A percentile compares a stretch with the other conserved stretches of the same genome.
These are phyloP conservation scores for Tilletia indica DNA, from an alignment of 1,284 basidiomycete genomes.

Conservation along the genomic window DNA sequence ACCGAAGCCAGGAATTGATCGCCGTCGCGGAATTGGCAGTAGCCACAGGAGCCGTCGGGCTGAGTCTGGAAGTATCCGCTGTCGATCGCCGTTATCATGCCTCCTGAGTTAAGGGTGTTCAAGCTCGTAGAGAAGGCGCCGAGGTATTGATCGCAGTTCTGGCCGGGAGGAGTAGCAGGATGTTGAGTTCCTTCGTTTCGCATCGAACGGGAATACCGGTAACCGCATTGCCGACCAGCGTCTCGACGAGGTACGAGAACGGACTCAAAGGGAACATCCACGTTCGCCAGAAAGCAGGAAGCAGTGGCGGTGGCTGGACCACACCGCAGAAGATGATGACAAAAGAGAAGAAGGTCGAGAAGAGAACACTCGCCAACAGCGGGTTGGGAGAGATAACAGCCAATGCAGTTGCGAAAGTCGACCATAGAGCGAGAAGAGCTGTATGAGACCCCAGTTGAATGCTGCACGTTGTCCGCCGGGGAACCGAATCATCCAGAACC, in stretches of 20 bases:
- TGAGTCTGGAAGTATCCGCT: slow-evolving; percentile 36
- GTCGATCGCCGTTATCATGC: slow-evolving; percentile 21
- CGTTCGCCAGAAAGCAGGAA: slow-evolving; percentile 40
- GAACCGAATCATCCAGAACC: slow-evolving; percentile 45
- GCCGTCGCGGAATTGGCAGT: slow-evolving; percentile 63
- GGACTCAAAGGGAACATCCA: slow-evolving; percentile 66
- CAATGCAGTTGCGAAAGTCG: slow-evolving; percentile 66
- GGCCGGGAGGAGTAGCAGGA: slow-evolving; percentile 54
- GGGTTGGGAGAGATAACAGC: slow-evolving; percentile 69
- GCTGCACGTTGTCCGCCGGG: slow-evolving; percentile 28
- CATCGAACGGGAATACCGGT: slow-evolving; percentile 57
- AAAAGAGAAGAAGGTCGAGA: slow-evolving; percentile 67
- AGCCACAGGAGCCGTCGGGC: slow-evolving; percentile 55
- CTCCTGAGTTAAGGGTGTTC: slow-evolving; percentile 25
- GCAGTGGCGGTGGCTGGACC: slow-evolving; percentile 43
- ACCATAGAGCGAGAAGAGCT: slow-evolving; percentile 59
- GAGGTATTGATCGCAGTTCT: slow-evolving; percentile 59
- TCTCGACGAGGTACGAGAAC: slow-evolving; percentile 63
- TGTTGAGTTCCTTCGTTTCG: slow-evolving; percentile 55
- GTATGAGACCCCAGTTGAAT: slow-evolving; percentile 35
- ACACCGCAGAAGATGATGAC: slow-evolving; percentile 66
- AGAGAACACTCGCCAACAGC: slow-evolving; percentile 68
- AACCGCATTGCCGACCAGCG: slow-evolving; percentile 56
- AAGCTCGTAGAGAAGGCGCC: slow-evolving; percentile 46
- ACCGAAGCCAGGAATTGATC: slow-evolving; percentile 59